phyloP scores from a whole-genome alignment of 441 rosid species.

The Cnidoscolus chayamansa region DNA sequence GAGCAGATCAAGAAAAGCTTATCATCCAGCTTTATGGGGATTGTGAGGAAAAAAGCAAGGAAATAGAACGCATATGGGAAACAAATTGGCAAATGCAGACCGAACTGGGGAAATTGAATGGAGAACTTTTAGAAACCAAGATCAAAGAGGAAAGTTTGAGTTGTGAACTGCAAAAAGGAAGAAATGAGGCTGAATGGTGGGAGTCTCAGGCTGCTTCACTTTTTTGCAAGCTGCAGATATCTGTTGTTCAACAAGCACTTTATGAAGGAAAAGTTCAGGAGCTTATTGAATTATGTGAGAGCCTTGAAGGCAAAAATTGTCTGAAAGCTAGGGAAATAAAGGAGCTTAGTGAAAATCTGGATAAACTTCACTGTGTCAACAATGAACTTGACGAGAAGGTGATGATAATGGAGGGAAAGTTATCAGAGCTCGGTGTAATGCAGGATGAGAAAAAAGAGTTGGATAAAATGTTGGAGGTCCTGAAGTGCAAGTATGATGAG shows the following conservation, averaged over 20 bases:
- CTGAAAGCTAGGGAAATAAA: slow-evolving; percentile 28
- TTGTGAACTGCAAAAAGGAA: slow-evolving; percentile 45
- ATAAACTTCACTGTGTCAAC: slow-evolving; percentile 43
- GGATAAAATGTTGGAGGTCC: slow-evolving; percentile 42
- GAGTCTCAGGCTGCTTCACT: slow-evolving; percentile 50
- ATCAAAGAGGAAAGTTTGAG: slow-evolving; percentile 50
- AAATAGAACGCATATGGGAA: slow-evolving; percentile 35
- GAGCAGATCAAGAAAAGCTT: slow-evolving; percentile 51
- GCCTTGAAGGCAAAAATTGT: slow-evolving; percentile 28
- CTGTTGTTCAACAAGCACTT: slow-evolving; percentile 50
- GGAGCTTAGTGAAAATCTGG: slow-evolving; percentile 42
- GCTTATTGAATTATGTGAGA: slow-evolving; percentile 43
- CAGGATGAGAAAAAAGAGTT: slow-evolving; percentile 43
- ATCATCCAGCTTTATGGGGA: slow-evolving; percentile 51
- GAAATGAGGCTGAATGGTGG: slow-evolving; percentile 48
- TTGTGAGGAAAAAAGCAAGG: slow-evolving; percentile 44
- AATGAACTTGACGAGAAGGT: slow-evolving; percentile 52
- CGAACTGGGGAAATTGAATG: slow-evolving; percentile 36
- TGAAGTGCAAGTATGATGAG: slow-evolving; percentile 56
- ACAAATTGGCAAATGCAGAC: slow-evolving; percentile 45
- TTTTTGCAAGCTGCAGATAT: slow-evolving; percentile 53
- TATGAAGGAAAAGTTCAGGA: slow-evolving; percentile 56
- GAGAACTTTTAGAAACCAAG: slow-evolving; percentile 47
- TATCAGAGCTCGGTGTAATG: slow-evolving; percentile 4
- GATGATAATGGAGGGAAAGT: slow-evolving; percentile 39